These are phyloP conservation scores for Rhynchosporium graminicola DNA, from an alignment of 2,329 filamentous ascomycete genomes.

Conservation along the genomic window DNA sequence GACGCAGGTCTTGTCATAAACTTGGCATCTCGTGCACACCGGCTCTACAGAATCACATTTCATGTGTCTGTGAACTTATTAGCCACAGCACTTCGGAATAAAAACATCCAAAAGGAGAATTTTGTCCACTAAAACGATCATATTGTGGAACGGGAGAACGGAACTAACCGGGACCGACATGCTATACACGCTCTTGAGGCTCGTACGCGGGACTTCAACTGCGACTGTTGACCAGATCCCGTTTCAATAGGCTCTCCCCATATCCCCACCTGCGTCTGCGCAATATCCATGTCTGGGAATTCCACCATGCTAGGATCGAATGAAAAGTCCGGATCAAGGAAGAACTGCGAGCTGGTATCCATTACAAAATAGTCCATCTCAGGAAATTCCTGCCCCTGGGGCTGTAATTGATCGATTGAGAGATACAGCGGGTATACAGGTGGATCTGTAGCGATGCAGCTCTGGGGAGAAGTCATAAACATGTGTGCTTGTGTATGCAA, in stretches of 20 bases:
- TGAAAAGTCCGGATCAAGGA: conserved; percentile 10
- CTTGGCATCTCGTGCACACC: conserved; percentile 48
- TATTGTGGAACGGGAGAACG: not conserved
- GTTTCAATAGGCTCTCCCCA: not conserved
- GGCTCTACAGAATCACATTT: conserved; percentile 55
- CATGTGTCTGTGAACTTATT: conserved; percentile 44
- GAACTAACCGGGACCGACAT: conserved; percentile 44
- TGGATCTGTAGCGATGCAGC: not conserved
- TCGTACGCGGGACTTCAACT: conserved; percentile 27
- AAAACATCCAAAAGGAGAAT: not conserved
- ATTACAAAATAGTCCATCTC: conserved; percentile 11
- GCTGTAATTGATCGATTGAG: not conserved
- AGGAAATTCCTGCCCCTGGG: not conserved
- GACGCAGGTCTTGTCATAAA: conserved; percentile 48
- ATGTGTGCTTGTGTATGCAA: not conserved
- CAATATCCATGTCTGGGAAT: conserved; percentile 5
- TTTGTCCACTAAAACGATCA: not conserved
- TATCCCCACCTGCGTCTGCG: not conserved
- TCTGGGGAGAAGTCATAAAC: conserved; percentile 4
- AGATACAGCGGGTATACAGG: conserved; percentile 1
- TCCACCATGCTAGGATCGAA: conserved; percentile 5
- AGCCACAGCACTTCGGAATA: not conserved
- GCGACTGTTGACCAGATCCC: conserved; percentile 6
- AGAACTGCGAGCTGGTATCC: conserved; percentile 4
- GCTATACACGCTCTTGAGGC: conserved; percentile 51